A percentile compares a stretch with the other conserved stretches of the same genome.
Evolutionary conservation across 305 asterid species (phyloP).

Genomic region (Fraxinus albicans): DNA sequence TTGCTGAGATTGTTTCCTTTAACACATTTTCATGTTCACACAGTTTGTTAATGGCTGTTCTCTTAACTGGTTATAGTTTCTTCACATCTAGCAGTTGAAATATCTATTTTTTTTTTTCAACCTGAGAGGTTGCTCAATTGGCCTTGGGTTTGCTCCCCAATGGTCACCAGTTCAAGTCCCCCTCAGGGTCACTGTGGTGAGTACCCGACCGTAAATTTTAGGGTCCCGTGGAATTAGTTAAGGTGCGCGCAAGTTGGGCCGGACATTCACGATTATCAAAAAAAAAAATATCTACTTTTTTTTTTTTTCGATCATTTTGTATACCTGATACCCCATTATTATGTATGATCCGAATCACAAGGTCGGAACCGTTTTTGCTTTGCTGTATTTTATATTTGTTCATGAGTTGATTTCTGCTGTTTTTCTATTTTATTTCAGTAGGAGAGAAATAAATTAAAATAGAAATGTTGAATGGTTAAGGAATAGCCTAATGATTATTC

Average conservation of each 20-base stretch:
- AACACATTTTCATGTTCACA: not conserved
- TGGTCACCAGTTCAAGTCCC: too few relatives aligned
- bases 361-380: not conserved
- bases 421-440: not conserved
- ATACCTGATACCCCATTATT: not conserved
- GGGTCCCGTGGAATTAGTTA: too few relatives aligned
- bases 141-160: too few relatives aligned
- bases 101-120: not conserved
- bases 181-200: too few relatives aligned
- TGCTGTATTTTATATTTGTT: not conserved
- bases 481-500: not conserved
- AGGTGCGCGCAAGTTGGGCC: too few relatives aligned
- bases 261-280: too few relatives aligned
- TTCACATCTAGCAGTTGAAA: slow-evolving; percentile 1
- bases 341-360: not conserved
- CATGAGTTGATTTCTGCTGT: not conserved
- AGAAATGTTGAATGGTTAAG: not conserved
- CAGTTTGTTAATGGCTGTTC: not conserved
- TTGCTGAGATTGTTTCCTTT: not conserved
- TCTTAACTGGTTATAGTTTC: not conserved
- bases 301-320: not conserved
- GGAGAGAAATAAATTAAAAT: not conserved
- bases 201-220: too few relatives aligned
- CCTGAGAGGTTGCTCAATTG: too few relatives aligned
- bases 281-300: too few relatives aligned